Percentiles rank a stretch among this genome's conserved stretches.
Evolutionary conservation across 2,329 filamentous ascomycete genomes (phyloP).

Genomic region (Penicillium sp.): DNA sequence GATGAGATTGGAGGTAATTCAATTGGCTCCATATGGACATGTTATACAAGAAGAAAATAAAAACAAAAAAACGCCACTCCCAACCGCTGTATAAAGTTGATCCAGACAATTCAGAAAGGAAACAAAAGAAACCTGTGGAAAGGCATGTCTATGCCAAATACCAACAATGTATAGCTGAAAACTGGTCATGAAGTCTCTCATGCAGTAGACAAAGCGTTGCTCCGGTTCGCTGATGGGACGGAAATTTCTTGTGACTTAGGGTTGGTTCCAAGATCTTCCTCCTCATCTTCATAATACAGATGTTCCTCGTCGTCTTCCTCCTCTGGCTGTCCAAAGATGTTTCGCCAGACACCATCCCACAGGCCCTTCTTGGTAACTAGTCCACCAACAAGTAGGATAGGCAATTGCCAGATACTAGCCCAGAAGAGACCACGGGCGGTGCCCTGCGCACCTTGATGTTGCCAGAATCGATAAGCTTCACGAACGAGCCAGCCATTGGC

Average conservation of each 20-base stretch:
- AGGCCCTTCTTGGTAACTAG: conserved; percentile 92
- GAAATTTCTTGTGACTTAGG: not conserved
- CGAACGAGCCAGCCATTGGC: conserved; percentile 84
- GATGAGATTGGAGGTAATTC: not conserved
- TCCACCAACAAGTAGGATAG: conserved; percentile 83
- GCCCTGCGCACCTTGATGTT: conserved; percentile 72
- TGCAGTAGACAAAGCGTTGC: conserved; percentile 18
- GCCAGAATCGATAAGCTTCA: conserved; percentile 81
- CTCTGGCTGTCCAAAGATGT: conserved; percentile 60
- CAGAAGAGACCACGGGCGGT: conserved; percentile 86
- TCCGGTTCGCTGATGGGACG: not conserved
- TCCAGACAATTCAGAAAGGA: conserved; percentile 7
- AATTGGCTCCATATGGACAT: conserved; percentile 10
- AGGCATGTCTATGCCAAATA: not conserved
- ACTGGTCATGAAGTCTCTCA: conserved; percentile 1
- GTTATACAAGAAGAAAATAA: conserved; percentile 21
- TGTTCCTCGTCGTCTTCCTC: conserved; percentile 57
- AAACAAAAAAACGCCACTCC: conserved; percentile 20
- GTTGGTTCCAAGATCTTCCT: conserved; percentile 24
- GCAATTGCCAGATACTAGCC: conserved; percentile 96
- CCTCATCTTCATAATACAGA: conserved; percentile 60
- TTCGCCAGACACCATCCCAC: conserved; percentile 78
- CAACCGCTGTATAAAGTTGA: conserved; percentile 23
- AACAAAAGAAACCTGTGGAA: not conserved
- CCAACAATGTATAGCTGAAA: not conserved